These are phyloP conservation scores for Globisporangium abappressorium DNA, from an alignment of 352 stramenopile genomes.

Conservation along the genomic window DNA sequence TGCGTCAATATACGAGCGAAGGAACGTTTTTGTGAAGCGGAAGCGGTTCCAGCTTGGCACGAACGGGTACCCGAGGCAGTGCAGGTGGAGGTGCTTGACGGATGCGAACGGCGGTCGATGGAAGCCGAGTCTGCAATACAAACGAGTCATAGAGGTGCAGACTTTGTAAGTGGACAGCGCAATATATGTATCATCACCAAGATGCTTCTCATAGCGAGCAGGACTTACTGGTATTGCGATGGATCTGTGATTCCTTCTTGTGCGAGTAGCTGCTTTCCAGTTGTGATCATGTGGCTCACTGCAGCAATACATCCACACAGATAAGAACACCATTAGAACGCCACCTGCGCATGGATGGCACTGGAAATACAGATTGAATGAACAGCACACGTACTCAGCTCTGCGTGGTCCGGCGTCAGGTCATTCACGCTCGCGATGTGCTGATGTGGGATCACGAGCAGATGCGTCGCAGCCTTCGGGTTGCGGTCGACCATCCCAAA, in stretches of 20 bases:
- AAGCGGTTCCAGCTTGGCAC: slow-evolving; percentile 58
- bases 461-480: slow-evolving; percentile 45
- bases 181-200: background rate
- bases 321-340: background rate
- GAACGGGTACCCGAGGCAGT: slow-evolving; percentile 69
- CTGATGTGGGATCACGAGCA: slow-evolving; percentile 61
- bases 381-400: slow-evolving; percentile 33
- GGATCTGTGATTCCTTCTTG: slow-evolving; percentile 36
- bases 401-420: slow-evolving; percentile 34
- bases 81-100: slow-evolving; percentile 68
- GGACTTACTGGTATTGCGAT: slow-evolving; percentile 30
- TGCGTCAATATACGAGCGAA: slow-evolving; percentile 58
- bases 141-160: background rate
- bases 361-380: background rate
- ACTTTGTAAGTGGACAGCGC: background rate
- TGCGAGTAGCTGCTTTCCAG: slow-evolving; percentile 44
- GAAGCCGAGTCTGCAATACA: slow-evolving; percentile 53
- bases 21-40: slow-evolving; percentile 48
- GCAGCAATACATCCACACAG: background rate
- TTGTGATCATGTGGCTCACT: slow-evolving; percentile 64
- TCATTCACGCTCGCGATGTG: slow-evolving; percentile 58
- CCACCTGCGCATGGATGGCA: too few species aligned
- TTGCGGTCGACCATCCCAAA: slow-evolving; percentile 61
- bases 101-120: slow-evolving; percentile 69
- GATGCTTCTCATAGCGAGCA: background rate